Evolutionary conservation across 2,329 filamentous ascomycete genomes (phyloP).

Genomic region (Cytospora chrysosperma): DNA sequence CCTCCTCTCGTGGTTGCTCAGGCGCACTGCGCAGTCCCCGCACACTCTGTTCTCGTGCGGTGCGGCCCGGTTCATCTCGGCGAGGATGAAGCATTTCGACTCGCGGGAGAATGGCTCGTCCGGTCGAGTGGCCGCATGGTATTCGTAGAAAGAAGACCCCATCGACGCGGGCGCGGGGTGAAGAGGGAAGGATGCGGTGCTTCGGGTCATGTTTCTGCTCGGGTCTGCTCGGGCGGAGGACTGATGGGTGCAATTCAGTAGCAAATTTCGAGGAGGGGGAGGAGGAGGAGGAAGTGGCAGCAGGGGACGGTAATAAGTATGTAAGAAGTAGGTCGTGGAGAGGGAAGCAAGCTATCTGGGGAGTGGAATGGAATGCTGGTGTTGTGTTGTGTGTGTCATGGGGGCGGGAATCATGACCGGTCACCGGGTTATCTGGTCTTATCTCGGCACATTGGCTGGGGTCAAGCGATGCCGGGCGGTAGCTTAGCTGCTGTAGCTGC

Average conservation of each 20-base stretch:
- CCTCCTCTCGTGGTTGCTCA: slow-evolving; percentile 2
- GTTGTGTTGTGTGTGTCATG: too few species aligned
- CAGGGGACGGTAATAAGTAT: background rate
- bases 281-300: background rate
- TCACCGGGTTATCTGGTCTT: background rate
- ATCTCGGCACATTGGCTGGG: background rate
- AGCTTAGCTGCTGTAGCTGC: background rate
- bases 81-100: slow-evolving; percentile 6
- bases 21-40: slow-evolving; percentile 2
- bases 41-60: slow-evolving; percentile 12
- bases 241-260: background rate
- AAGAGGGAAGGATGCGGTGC: slow-evolving; percentile 6
- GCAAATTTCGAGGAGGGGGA: background rate
- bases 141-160: background rate
- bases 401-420: background rate
- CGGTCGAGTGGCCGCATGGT: background rate
- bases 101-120: slow-evolving; percentile 1
- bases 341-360: background rate
- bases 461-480: background rate
- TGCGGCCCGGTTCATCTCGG: slow-evolving; percentile 4
- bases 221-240: background rate
- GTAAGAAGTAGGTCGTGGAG: background rate
- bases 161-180: slow-evolving; percentile 6
- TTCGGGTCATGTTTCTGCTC: slow-evolving; percentile 7
- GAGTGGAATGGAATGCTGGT: background rate